A percentile compares a stretch with the other conserved stretches of the same genome.
Evolutionary conservation across 108 stramenopile species (phyloP).

Genomic region (Nannochloropsis gaditana): DNA sequence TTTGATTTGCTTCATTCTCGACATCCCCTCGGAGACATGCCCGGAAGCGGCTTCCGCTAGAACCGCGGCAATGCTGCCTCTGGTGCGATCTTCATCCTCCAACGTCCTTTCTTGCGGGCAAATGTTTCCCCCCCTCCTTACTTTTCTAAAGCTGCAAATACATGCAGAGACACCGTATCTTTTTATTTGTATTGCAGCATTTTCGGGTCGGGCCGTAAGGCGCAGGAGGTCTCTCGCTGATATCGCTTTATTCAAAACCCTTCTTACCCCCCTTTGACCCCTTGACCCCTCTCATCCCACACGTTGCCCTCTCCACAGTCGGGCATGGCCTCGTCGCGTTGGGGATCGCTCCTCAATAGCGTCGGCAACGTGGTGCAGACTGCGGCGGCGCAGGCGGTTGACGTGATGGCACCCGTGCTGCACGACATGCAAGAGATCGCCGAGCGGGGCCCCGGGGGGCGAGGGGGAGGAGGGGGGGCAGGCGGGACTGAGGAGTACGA

Average conservation of each 20-base stretch:
- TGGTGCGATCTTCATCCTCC: too few relatives aligned
- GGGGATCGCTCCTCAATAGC: not conserved
- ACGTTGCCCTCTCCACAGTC: not conserved
- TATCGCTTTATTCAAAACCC: not conserved
- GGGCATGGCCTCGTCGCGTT: not conserved
- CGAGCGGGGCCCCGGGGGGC: not conserved
- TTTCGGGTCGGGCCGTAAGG: too few relatives aligned
- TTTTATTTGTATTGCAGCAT: too few relatives aligned
- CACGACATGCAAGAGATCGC: constrained; percentile 13
- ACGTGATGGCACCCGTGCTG: constrained; percentile 1
- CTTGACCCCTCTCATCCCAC: not conserved
- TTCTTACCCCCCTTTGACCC: not conserved
- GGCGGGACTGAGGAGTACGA: not conserved
- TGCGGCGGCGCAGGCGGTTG: constrained; percentile 2
- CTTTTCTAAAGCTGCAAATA: too few relatives aligned
- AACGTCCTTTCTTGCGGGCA: too few relatives aligned
- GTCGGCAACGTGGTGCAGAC: constrained; percentile 8
- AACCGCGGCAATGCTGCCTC: too few relatives aligned
- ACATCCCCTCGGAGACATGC: not conserved
- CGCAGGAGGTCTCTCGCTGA: too few relatives aligned
- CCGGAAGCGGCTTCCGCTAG: too few relatives aligned
- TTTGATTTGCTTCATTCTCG: not conserved
- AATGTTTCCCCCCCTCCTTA: too few relatives aligned
- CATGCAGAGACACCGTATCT: too few relatives aligned
- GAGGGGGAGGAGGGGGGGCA: not conserved